Evolutionary conservation across 345 rosid genomes (phyloP).

Genomic region (Pugionium dolabratum): DNA sequence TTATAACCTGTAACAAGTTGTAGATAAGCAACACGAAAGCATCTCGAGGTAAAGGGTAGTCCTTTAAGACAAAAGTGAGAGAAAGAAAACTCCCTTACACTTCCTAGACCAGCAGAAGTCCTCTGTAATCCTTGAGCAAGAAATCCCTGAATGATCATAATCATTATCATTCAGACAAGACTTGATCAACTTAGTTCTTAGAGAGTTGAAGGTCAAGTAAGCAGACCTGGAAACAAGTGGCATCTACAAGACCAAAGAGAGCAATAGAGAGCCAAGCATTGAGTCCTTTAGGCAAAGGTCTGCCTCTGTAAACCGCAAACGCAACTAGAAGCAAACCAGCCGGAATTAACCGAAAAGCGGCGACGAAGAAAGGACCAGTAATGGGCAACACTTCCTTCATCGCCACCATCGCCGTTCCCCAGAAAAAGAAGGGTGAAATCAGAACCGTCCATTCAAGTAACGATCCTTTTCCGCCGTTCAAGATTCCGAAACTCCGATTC

Average conservation of each 20-base stretch:
- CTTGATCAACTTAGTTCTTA: not conserved
- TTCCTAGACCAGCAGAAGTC: constrained; percentile 94
- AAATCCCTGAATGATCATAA: constrained; percentile 61
- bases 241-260: constrained; percentile 82
- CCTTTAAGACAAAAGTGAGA: constrained; percentile 8
- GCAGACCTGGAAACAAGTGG: constrained; percentile 77
- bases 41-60: not conserved
- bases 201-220: constrained; percentile 8
- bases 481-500: constrained; percentile 26
- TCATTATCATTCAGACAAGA: constrained; percentile 4
- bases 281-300: constrained; percentile 68
- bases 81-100: constrained; percentile 46
- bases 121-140: constrained; percentile 87
- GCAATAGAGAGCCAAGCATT: constrained; percentile 82
- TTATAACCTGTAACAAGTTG: constrained; percentile 63
- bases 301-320: constrained; percentile 63
- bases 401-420: constrained; percentile 99
- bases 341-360: constrained; percentile 84
- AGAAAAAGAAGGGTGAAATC: constrained; percentile 92
- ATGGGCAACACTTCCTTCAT: constrained; percentile 93
- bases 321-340: constrained; percentile 74
- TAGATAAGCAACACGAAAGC: not conserved
- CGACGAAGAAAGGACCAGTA: constrained; percentile 81
- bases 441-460: constrained; percentile 60
- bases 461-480: constrained; percentile 28